Evolutionary conservation across 2,329 filamentous ascomycete genomes (phyloP), one percentile per base, ranked within the genome.

Genomic region (Diaporthe ampelina): DNA sequence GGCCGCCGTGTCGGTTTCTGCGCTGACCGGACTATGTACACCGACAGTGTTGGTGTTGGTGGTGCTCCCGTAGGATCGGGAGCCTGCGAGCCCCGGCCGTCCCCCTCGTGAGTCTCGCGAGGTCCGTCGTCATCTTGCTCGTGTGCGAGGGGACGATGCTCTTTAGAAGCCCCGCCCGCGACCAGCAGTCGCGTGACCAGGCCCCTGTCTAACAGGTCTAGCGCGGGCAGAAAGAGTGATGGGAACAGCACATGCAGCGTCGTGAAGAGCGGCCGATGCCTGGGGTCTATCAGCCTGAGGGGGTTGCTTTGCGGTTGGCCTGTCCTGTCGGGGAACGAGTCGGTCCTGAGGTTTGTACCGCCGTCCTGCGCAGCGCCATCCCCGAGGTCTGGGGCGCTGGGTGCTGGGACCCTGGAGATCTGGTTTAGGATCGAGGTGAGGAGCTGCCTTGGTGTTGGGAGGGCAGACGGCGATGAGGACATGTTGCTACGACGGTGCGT

Each of bases 201-300:
- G 3, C 88, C 85, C 35, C 94, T 90, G 82, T 99, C 97, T 0
- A 99, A 88, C 0, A 98, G 88, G 82, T 98, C 95, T 3, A 99
- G 88, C 0, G 96, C 95, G 3, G 95, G 94, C 0, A 98, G 91
- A 2, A 98, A 85, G 71, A 95, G 89, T 76, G 91, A 90, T 0
- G 95, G 95, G 80, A 97, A 97, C 19, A 98, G 85, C 45, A 95
- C 93, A 84, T 98, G 95, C 0, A 98, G 89, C 0, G 94, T 95
- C 1, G 95, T 85, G n/a, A 98, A 85, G 21, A 93, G 84, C 65
- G 89, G 87, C 1, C 87, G 85, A 74, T 86, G 82, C n/a, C 83
- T 77, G 1, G 81, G 78, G 4, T 83, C 80, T 52, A 87, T 77
- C 70, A 78, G 80, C 48, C 78, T 78, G 2, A 85, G 82, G 15